Conservation (phyloP, 495 filamentous ascomycete species). For the Trichocladium uniseriatum region DNA sequence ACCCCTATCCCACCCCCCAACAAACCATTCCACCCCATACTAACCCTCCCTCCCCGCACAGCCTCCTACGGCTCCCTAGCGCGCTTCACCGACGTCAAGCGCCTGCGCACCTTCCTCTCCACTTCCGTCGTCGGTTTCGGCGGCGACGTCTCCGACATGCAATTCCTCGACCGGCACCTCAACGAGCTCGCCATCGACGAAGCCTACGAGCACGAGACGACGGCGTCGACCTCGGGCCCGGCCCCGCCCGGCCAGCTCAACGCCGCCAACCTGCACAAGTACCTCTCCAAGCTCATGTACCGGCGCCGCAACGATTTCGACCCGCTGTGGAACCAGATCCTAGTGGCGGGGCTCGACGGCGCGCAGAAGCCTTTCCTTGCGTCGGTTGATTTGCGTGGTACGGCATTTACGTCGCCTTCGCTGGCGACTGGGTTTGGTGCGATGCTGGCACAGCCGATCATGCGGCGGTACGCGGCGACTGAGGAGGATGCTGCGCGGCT, state of each 20-base stretch:
- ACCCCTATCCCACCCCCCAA: neutral
- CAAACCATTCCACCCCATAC: slow-evolving; percentile 5
- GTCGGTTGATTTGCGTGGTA: slow-evolving; percentile 84
- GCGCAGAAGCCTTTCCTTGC: slow-evolving; percentile 78
- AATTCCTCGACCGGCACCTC: slow-evolving; percentile 87
- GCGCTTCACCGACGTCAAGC: slow-evolving; percentile 90
- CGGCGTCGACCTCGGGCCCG: slow-evolving; percentile 36
- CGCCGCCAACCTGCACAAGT: slow-evolving; percentile 92
- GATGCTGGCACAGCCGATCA: slow-evolving; percentile 83
- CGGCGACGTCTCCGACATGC: slow-evolving; percentile 97
- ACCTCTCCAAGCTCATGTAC: slow-evolving; percentile 90
- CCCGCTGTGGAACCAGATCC: slow-evolving; percentile 90
- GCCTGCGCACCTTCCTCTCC: slow-evolving; percentile 72
- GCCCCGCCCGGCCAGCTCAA: slow-evolving; percentile 52
- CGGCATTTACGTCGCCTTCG: slow-evolving; percentile 75
- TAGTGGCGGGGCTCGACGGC: slow-evolving; percentile 80
- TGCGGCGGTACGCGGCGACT: slow-evolving; percentile 72
- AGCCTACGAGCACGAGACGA: slow-evolving; percentile 54
- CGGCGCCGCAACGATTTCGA: slow-evolving; percentile 89
- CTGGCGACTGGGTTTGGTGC: slow-evolving; percentile 91
- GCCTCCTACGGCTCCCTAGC: slow-evolving; percentile 97
- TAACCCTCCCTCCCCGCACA: slow-evolving; percentile 24
- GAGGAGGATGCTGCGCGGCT: slow-evolving; percentile 63
- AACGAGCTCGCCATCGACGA: slow-evolving; percentile 78
- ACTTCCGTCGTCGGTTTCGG: slow-evolving; percentile 75